Base-by-base conservation (phyloP, 148 eudicot genomes). In the Oxyria digyna region DNA sequence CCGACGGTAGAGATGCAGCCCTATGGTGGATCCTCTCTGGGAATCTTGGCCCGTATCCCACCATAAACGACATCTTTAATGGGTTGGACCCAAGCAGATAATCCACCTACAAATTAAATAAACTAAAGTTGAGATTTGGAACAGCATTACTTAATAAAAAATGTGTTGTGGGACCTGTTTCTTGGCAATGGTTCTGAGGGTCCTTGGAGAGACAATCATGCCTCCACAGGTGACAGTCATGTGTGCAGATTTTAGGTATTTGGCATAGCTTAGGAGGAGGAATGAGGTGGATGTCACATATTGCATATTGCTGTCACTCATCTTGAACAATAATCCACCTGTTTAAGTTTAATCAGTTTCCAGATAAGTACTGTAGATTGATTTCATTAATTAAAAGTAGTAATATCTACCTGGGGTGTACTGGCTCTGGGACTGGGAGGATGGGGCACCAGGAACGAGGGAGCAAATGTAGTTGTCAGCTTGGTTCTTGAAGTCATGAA, bases 231-330 rank as follows among this genome's bases (percentile, higher is more conserved):
- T 78, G 46, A 87, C 88, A 13, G 84, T 73, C 76, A 68, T 81
- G 65, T 81, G 79, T 6, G 96, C 68, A 6, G 86, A 71, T 62
- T 85, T 84, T 23, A 89, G 80, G 79, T 89, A 89, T 72, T 89
- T 89, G 17, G 96, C 92, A 63, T 89, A 89, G 10, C 90, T 81
- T 9, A 87, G 63, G n/a, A 89, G 88, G 21, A 89, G 78, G 75
- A 89, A 89, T 0, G 96, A 81, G 15, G 92, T 82, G 45, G 96
- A 87, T 0, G 96, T 89, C 72, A 85, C 96, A 78, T 89, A 89
- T 70, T 89, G 96, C 88, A 85, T 74, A 79, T 89, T 89, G 50
- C 71, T 68, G 66, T 87, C 96, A 70, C 74, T 78, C 90, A 82
- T 85, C 81, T 85, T 85, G 80, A 77, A 89, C 74, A 89, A 24